phyloP scores from a whole-genome alignment of 106 monocot species.

The Dioscorea alata region DNA sequence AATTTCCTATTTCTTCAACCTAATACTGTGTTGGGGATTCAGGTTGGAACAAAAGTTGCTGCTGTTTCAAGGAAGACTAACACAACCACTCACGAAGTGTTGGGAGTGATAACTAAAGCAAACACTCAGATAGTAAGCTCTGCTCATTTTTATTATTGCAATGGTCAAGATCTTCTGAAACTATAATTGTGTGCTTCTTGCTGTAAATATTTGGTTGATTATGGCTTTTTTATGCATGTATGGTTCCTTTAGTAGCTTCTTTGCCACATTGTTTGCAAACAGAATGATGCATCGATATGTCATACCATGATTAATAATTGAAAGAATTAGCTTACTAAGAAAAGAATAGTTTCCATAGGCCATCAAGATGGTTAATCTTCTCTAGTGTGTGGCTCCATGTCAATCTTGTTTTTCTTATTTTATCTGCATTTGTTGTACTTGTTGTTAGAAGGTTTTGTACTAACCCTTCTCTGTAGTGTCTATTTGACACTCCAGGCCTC shows the following conservation, averaged over 20 bases:
- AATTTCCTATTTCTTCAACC: not conserved
- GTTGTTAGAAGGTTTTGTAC: not conserved
- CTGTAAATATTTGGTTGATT: too few relatives aligned
- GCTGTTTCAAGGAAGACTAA: conserved; percentile 97
- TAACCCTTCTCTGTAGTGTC: conserved; percentile 45
- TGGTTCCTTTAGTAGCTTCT: too few relatives aligned
- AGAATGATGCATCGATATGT: too few relatives aligned
- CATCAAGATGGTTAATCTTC: too few relatives aligned
- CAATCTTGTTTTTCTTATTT: not conserved
- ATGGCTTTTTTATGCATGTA: too few relatives aligned
- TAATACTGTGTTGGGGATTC: not conserved
- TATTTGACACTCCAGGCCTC: conserved; percentile 97
- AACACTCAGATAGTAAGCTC: conserved; percentile 89
- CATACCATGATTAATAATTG: too few relatives aligned
- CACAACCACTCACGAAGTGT: conserved; percentile 90
- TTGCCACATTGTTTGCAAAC: too few relatives aligned
- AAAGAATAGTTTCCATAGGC: too few relatives aligned
- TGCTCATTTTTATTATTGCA: not conserved
- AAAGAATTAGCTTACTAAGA: too few relatives aligned
- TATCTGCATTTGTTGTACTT: not conserved
- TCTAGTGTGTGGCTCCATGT: too few relatives aligned
- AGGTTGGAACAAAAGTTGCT: conserved; percentile 89
- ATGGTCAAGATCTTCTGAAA: not conserved
- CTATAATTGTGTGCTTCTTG: too few relatives aligned
- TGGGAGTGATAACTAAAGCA: conserved; percentile 87